Conservation (phyloP, 176 grass and related monocot genomes). For the Otatea glauca region DNA sequence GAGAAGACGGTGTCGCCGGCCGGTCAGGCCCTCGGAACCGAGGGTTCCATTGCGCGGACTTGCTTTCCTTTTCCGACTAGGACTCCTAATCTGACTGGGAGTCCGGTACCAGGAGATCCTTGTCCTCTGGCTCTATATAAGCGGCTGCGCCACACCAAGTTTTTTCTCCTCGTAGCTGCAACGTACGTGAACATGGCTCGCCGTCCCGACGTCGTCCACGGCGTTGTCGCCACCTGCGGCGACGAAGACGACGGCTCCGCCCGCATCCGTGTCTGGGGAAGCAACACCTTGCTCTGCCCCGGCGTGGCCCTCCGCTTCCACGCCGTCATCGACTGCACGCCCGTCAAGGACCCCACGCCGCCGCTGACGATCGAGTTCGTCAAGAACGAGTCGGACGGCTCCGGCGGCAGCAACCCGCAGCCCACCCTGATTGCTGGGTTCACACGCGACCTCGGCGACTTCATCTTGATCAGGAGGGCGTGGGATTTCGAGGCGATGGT, state of each 20-base stretch:
- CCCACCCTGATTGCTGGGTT: background rate
- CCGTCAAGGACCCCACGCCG: background rate
- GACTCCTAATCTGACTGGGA: too few relatives aligned
- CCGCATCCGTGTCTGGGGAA: background rate
- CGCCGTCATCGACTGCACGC: slow-evolving; percentile 18
- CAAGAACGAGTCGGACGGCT: background rate
- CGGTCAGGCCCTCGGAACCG: too few relatives aligned
- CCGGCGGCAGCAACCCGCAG: too few relatives aligned
- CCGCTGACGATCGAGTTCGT: slow-evolving; percentile 15
- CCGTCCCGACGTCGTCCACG: background rate
- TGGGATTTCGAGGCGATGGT: background rate
- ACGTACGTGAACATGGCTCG: background rate
- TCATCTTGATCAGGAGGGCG: too few relatives aligned
- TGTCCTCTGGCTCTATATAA: too few relatives aligned
- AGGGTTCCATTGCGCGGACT: too few relatives aligned
- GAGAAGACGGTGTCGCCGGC: too few relatives aligned
- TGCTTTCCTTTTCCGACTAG: too few relatives aligned
- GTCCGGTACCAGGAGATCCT: too few relatives aligned
- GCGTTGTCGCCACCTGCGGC: background rate
- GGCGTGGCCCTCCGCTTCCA: slow-evolving; percentile 15
- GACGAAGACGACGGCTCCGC: background rate
- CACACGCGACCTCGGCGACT: background rate
- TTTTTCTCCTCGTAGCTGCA: too few relatives aligned
- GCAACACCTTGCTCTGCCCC: background rate
- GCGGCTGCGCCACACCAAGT: too few relatives aligned